These are phyloP conservation scores for Vinca major DNA, from an alignment of 305 asterid species.

Conservation along the genomic window DNA sequence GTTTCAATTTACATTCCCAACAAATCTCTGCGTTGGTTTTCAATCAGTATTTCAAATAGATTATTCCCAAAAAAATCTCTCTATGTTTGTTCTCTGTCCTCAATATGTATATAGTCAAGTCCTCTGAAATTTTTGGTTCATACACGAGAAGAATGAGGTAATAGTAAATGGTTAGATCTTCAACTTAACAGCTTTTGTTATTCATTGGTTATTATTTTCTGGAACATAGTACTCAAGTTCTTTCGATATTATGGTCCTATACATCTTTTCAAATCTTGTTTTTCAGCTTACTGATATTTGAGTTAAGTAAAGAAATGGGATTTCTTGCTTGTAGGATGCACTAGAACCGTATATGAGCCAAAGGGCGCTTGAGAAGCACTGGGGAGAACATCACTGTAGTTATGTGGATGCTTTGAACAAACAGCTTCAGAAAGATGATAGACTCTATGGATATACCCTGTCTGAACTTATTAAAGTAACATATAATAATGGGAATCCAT, in stretches of 20 bases:
- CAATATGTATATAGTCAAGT: not conserved
- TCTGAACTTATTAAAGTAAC: constrained; percentile 66
- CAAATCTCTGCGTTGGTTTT: not conserved
- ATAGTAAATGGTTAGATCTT: not conserved
- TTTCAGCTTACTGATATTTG: not conserved
- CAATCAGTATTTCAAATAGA: not conserved
- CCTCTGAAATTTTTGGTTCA: constrained; percentile 9
- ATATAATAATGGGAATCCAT: constrained; percentile 79
- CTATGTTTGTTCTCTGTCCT: not conserved
- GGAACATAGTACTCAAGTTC: not conserved
- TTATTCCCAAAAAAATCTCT: not conserved
- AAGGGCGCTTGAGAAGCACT: constrained; percentile 67
- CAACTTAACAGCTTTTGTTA: not conserved
- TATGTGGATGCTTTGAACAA: constrained; percentile 75
- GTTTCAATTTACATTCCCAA: not conserved
- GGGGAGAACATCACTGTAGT: constrained; percentile 84
- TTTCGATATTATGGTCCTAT: not conserved
- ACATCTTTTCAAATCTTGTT: not conserved
- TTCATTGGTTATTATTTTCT: not conserved
- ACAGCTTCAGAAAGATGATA: constrained; percentile 62
- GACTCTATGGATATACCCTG: constrained; percentile 63
- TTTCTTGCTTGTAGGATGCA: constrained; percentile 48
- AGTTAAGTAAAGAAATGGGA: not conserved
- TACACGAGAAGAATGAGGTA: not conserved
- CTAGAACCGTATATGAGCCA: constrained; percentile 83